Evolutionary conservation across 2,329 filamentous ascomycete species (phyloP).

Genomic region (Capronia coronata): DNA sequence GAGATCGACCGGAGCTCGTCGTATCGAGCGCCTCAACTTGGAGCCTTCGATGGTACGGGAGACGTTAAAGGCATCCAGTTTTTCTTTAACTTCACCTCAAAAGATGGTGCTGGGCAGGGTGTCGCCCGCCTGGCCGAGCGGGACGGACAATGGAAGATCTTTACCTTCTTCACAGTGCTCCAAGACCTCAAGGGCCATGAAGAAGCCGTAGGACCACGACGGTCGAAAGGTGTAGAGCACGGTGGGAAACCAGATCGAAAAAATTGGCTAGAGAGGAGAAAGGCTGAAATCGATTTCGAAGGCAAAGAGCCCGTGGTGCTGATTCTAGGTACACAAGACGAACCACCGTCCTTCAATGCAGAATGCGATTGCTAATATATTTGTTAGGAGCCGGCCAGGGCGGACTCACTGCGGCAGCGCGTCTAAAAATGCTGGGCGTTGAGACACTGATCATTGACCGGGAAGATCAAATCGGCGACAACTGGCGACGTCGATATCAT

Average conservation of each 20-base stretch:
- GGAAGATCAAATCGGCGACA: conserved; percentile 55
- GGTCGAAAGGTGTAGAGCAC: conserved; percentile 53
- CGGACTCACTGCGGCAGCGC: conserved; percentile 52
- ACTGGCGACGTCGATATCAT: conserved; percentile 58
- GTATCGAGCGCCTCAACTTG: conserved; percentile 41
- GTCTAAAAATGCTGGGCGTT: conserved; percentile 54
- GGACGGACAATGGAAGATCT: conserved; percentile 53
- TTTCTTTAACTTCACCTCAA: conserved; percentile 51
- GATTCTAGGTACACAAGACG: conserved; percentile 49
- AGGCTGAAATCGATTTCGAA: conserved; percentile 43
- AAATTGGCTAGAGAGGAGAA: conserved; percentile 56
- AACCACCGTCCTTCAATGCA: background rate
- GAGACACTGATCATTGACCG: conserved; percentile 53
- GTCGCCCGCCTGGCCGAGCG: conserved; percentile 47
- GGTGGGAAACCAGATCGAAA: conserved; percentile 47
- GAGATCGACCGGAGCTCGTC: conserved; percentile 43
- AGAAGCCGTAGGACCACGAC: conserved; percentile 43
- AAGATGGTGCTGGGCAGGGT: conserved; percentile 51
- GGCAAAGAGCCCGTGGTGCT: conserved; percentile 54
- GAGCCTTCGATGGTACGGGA: conserved; percentile 47
- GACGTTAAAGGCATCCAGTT: conserved; percentile 50
- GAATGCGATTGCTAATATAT: conserved; percentile 10
- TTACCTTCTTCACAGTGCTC: conserved; percentile 57
- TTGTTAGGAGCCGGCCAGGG: conserved; percentile 52
- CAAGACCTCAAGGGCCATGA: conserved; percentile 50